Evolutionary conservation across 495 filamentous ascomycete genomes (phyloP), one percentile per base, ranked within the genome.

Genomic region (Hypoxylon cercidicola): DNA sequence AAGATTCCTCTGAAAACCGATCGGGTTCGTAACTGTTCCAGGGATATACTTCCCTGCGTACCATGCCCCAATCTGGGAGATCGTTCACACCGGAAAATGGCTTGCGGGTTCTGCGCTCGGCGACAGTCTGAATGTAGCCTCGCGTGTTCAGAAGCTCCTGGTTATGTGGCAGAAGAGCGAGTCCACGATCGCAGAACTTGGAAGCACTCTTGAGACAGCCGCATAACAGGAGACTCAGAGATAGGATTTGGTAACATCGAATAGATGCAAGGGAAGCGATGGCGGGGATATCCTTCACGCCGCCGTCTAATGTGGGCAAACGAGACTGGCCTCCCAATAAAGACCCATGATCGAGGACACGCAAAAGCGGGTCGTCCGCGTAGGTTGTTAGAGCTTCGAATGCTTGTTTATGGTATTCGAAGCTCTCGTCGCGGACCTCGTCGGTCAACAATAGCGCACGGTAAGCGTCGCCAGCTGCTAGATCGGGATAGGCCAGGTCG

Each of bases 21-120:
- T 98, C 87, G 0, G 93, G 93, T 70, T 99, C 96, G 68, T 95
- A 82, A 18, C 79, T 70, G 72, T 98, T 98, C 95, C 95, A 99
- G 12, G 93, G 91, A 74, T 99, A 99, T 13, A 97, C 80, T 70
- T 98, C 90, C 15, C 95, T 82, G 20, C 93, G 88, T 37, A 92
- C 93, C 56, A 84, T 80, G 2, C 93, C 92, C 63, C 87, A 84
- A 25, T 93, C 89, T 6, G 88, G 88, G 25, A 91, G 79, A 16
- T 81, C 65, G 49, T 79, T 79, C 7, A 81, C 68, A 58, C 85
- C 74, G 48, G 87, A 78, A 32, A 81, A 66, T 5, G 74, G 71
- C 55, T 73, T 71, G 13, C 75, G 71, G 47, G 30, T 74, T 55
- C 79, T 76, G 35, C 79, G 73, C 56, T 78, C 69, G 20, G 78